phyloP scores from a whole-genome alignment of 2,329 filamentous ascomycete species.

The Lasiodiplodia sp. region DNA sequence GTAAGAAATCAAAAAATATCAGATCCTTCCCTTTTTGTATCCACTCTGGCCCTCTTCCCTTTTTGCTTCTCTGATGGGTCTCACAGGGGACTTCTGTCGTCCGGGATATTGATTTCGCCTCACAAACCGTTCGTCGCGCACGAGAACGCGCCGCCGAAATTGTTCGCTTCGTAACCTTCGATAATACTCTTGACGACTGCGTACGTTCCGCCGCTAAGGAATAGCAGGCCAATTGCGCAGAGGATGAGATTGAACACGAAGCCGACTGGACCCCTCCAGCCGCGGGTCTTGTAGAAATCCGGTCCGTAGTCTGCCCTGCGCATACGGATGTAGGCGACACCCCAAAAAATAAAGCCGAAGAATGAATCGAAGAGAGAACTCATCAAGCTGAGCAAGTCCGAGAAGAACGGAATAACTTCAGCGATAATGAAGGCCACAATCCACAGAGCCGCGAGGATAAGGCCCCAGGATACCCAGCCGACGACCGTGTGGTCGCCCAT shows the following conservation, averaged over 20 bases:
- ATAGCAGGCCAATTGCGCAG: conserved; percentile 78
- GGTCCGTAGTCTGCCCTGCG: conserved; percentile 68
- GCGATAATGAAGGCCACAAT: conserved; percentile 90
- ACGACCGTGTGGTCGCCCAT: conserved; percentile 80
- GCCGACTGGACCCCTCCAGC: conserved; percentile 60
- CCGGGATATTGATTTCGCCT: neutral
- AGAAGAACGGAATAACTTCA: conserved; percentile 93
- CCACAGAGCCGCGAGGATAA: conserved; percentile 78
- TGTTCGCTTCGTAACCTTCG: conserved; percentile 70
- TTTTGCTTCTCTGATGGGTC: neutral
- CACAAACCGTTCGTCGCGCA: conserved; percentile 74
- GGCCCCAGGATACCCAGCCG: conserved; percentile 81
- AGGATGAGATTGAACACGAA: conserved; percentile 75
- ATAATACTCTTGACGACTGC: conserved; percentile 74
- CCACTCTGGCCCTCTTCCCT: neutral
- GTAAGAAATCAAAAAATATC: neutral
- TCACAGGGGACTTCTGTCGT: neutral
- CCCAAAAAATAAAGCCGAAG: conserved; percentile 97
- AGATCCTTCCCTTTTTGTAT: neutral
- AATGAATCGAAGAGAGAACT: conserved; percentile 91
- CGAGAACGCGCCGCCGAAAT: conserved; percentile 75
- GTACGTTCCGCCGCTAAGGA: conserved; percentile 84
- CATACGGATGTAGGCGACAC: conserved; percentile 81
- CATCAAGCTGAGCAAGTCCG: conserved; percentile 76
- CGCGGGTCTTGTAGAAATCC: conserved; percentile 61